These are phyloP conservation scores for Russula foetens DNA, from an alignment of 768 basidiomycete genomes.

Conservation along the genomic window DNA sequence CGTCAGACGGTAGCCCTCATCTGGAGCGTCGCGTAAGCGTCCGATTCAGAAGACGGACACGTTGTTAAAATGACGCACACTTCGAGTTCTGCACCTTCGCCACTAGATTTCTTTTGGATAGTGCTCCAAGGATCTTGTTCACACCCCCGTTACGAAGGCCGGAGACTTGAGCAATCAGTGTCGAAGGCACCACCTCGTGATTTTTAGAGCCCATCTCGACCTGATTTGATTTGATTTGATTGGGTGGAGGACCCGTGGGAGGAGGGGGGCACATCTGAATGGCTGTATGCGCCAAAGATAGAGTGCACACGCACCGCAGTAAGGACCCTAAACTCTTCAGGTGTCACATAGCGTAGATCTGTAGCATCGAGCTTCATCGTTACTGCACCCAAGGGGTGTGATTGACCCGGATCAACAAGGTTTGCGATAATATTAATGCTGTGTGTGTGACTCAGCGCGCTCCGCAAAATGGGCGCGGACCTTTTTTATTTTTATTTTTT, in stretches of 20 bases:
- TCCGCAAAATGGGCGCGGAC: neutral
- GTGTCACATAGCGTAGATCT: constrained; percentile 85
- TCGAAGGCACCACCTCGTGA: constrained; percentile 89
- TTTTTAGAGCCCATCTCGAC: constrained; percentile 98
- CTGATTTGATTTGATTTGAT: constrained; percentile 33
- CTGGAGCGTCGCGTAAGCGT: constrained; percentile 36
- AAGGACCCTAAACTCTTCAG: constrained; percentile 93
- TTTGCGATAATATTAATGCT: neutral
- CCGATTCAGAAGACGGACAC: neutral
- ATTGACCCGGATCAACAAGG: constrained; percentile 2
- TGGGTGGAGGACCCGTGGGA: neutral
- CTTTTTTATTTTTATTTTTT: no score
- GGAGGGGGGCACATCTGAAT: neutral
- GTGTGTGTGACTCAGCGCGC: neutral
- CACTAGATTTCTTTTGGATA: constrained; percentile 89
- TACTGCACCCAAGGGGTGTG: no score
- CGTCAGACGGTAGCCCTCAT: constrained; percentile 94
- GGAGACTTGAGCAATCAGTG: constrained; percentile 86
- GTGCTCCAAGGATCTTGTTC: constrained; percentile 82
- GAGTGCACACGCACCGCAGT: constrained; percentile 54
- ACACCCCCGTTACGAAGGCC: constrained; percentile 89
- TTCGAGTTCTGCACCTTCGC: constrained; percentile 86
- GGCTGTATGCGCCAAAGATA: neutral
- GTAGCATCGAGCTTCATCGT: constrained; percentile 91
- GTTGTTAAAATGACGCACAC: constrained; percentile 49